Evolutionary conservation across 306 rosid genomes (phyloP).

Genomic region (Macrotyloma uniflorum): DNA sequence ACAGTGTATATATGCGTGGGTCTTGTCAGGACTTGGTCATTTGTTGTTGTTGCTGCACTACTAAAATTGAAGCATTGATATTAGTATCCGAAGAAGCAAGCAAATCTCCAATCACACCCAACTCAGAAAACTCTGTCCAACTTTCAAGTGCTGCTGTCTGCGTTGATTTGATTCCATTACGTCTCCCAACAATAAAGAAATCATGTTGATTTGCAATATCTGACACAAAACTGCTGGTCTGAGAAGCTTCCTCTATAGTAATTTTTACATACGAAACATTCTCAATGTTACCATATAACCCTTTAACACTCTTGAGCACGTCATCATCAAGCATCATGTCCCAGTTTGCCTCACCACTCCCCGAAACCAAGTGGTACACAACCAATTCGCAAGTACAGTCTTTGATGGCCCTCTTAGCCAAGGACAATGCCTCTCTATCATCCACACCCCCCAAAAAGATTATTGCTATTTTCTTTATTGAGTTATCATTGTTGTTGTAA

Average conservation of each 20-base stretch:
- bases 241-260: background rate
- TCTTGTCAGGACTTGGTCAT: background rate
- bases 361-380: constrained; percentile 35
- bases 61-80: constrained; percentile 47
- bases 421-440: constrained; percentile 52
- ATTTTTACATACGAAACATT: constrained; percentile 25
- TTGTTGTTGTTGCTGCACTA: constrained; percentile 54
- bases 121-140: constrained; percentile 60
- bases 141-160: constrained; percentile 48
- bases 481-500: background rate
- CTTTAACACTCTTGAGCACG: constrained; percentile 26
- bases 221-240: constrained; percentile 29
- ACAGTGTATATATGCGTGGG: background rate
- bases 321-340: constrained; percentile 41
- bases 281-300: background rate
- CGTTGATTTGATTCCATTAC: constrained; percentile 33
- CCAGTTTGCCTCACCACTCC: background rate
- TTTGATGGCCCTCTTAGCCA: constrained; percentile 41
- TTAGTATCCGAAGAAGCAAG: constrained; percentile 50
- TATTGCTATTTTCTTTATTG: constrained; percentile 32
- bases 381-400: constrained; percentile 12
- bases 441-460: constrained; percentile 55
- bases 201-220: constrained; percentile 34
- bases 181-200: constrained; percentile 54
- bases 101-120: constrained; percentile 60